Base-by-base conservation (phyloP, 1,284 basidiomycete species). In the Ceratobasidium sp. region DNA sequence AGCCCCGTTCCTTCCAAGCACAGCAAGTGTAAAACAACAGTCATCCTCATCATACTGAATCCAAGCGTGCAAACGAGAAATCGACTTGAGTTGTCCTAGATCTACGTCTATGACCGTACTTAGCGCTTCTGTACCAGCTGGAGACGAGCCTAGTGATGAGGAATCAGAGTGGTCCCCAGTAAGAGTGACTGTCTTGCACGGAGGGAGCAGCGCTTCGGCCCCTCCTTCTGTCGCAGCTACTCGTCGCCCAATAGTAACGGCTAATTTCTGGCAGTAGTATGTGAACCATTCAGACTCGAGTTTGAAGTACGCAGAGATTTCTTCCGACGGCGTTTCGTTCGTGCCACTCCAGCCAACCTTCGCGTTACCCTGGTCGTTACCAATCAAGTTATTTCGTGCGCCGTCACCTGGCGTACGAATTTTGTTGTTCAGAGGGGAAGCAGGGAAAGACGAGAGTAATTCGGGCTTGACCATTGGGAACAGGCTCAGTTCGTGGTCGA, bases 81-180 rank as follows among this genome's bases (percentile, higher is more conserved):
- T 97, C 79, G 95, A 97, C 90, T 99, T 99, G 80, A 99, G 90
- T 0, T 96, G 94, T 3, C 98, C 98, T 5, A 99, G 91, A 87
- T 99, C 98, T 63, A 99, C 96, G 83, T 99, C 98, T 63, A 97
- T 94, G 40, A 75, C 58, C 18, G 70, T 9, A 26, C 15, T 18
- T 23, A 12, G 15, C 12, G 39, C 23, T 6, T 46, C 46, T 23
- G 56, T n/a, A 20, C 20, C 40, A 7, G 53, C n/a, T 1, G 58
- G 44, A 23, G 53, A 39, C 40, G 84, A 84, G 77, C 90, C 86
- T 3, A 85, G 85, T 78, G 89, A 87, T 9, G 42, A 23, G 49
- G 80, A 86, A 82, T 86, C 86, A 84, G 85, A 89, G 78, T 88
- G 84, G 51, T 33, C 33, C 33, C 64, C 64, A 67, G 55, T 58